Evolutionary conservation across 2,329 filamentous ascomycete genomes (phyloP).

Genomic region (Plectosphaerella cucumerina): DNA sequence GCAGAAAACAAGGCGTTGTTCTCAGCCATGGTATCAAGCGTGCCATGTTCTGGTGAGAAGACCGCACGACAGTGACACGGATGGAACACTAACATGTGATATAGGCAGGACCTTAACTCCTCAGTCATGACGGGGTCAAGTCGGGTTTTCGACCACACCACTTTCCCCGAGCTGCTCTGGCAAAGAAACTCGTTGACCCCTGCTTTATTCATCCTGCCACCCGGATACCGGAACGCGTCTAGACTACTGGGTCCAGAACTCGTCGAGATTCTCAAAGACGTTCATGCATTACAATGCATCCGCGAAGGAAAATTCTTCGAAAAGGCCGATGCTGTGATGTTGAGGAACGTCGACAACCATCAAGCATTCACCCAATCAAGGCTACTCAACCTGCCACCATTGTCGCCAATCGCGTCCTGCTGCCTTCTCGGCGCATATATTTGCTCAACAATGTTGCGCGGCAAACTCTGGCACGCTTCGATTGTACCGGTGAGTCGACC

Average conservation of each 20-base stretch:
- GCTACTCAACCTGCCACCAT: slow-evolving; percentile 19
- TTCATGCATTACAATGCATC: slow-evolving; percentile 32
- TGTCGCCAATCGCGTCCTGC: slow-evolving; percentile 21
- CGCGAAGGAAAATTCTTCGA: slow-evolving; percentile 20
- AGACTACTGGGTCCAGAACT: slow-evolving; percentile 24
- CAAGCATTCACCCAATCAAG: slow-evolving; percentile 37
- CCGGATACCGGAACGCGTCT: slow-evolving; percentile 22
- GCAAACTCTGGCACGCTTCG: slow-evolving; percentile 32
- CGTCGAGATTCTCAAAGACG: slow-evolving; percentile 30
- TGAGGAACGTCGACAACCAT: slow-evolving; percentile 32
- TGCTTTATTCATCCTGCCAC: slow-evolving; percentile 23
- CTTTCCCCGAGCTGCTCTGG: slow-evolving; percentile 36
- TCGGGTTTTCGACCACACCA: slow-evolving; percentile 34
- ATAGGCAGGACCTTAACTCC: slow-evolving; percentile 39
- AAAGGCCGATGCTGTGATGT: slow-evolving; percentile 15
- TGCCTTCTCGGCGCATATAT: slow-evolving; percentile 36
- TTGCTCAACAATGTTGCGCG: slow-evolving; percentile 33
- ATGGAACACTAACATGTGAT: neutral
- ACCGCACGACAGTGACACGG: slow-evolving; percentile 5
- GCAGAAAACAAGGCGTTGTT: slow-evolving; percentile 19
- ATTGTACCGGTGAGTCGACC: slow-evolving; percentile 30
- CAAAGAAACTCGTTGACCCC: slow-evolving; percentile 25
- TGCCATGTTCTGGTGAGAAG: slow-evolving; percentile 37
- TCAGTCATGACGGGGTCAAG: slow-evolving; percentile 31
- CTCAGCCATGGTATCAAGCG: slow-evolving; percentile 36